Base-by-base conservation (phyloP, 306 rosid species). In the Neltuma alba region DNA sequence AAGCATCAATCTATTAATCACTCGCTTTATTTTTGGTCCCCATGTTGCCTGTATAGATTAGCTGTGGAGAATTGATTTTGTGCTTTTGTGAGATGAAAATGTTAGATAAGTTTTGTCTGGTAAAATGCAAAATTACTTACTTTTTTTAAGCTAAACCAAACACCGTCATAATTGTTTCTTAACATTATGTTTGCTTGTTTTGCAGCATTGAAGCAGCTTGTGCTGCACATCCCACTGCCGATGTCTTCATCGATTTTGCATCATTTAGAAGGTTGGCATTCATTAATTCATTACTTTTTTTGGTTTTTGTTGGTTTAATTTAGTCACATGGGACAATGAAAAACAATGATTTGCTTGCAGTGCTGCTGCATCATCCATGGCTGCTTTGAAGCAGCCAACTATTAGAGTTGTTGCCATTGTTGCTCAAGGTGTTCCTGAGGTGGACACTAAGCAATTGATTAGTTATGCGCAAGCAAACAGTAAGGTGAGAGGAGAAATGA, bases 371-470 rank as follows among this genome's bases (percentile, higher is more conserved):
- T 93, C 98, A 68, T 91, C 98, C 58, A 38, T 91, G 91, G 55
- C 90, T 54, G 98, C 98, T 74, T 75, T 93, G 86, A 91, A 91
- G 88, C 98, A 93, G 83, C 93, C 94, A 63, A 93, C 97, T 55
- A 81, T 91, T 71, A 88, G 94, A 85, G 98, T 91, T 72, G 90
- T 87, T 80, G 97, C 97, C 70, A 90, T 93, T 88, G 91, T 93
- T 76, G 98, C 93, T 79, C 95, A 93, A 88, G 98, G 98, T 81
- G 97, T 91, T 44, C 98, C 97, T 5, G 98, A 93, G 89, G 90
- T 93, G 2, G 94, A 86, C 72, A 57, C 98, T 25, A 93, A 89
- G 88, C 86, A 91, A 80, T 86, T 93, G 91, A 91, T 93, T 42
- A 90, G 91, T 38, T 93, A 76, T 83, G 98, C 93, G 67, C 86